Percentiles rank a stretch among this genome's conserved stretches.
Conservation (phyloP, 2,329 filamentous ascomycete genomes). For the Nothophaeocryptopus gaeumannii region DNA sequence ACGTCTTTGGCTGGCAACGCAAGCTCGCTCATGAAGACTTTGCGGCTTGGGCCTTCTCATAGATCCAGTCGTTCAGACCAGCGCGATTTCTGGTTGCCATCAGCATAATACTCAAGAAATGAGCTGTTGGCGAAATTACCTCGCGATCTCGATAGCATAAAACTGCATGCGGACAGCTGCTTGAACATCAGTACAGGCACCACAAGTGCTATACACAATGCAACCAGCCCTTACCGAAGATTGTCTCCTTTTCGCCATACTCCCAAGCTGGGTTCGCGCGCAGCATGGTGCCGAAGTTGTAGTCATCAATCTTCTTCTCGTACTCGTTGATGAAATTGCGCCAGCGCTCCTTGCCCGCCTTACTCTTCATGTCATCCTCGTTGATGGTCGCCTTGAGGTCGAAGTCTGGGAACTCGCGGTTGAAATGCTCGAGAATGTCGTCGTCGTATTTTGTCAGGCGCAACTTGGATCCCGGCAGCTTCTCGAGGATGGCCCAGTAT, state of each 20-base stretch:
- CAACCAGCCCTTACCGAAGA: constrained; percentile 66
- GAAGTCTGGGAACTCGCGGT: constrained; percentile 86
- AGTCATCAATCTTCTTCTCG: constrained; percentile 94
- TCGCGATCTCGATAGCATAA: constrained; percentile 72
- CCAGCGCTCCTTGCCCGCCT: constrained; percentile 90
- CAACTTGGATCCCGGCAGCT: constrained; percentile 80
- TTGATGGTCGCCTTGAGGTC: constrained; percentile 76
- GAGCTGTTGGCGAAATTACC: constrained; percentile 45
- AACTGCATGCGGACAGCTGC: constrained; percentile 73
- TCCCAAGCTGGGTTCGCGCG: constrained; percentile 73
- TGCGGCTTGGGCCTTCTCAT: constrained; percentile 66
- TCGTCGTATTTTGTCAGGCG: constrained; percentile 92
- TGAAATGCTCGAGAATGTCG: constrained; percentile 88
- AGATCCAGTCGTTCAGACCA: constrained; percentile 95
- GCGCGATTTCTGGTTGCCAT: constrained; percentile 63
- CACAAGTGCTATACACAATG: background rate
- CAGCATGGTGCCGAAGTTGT: constrained; percentile 95
- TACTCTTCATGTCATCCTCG: constrained; percentile 98
- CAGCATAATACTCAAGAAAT: constrained; percentile 4
- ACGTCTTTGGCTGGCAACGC: background rate
- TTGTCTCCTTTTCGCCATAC: constrained; percentile 84
- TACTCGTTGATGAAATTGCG: constrained; percentile 90
- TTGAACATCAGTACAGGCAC: background rate
- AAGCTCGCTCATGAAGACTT: constrained; percentile 39
- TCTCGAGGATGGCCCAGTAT: constrained; percentile 94